Conservation (phyloP, 2,329 filamentous ascomycete species). For the Didymosphaeria variabile region DNA sequence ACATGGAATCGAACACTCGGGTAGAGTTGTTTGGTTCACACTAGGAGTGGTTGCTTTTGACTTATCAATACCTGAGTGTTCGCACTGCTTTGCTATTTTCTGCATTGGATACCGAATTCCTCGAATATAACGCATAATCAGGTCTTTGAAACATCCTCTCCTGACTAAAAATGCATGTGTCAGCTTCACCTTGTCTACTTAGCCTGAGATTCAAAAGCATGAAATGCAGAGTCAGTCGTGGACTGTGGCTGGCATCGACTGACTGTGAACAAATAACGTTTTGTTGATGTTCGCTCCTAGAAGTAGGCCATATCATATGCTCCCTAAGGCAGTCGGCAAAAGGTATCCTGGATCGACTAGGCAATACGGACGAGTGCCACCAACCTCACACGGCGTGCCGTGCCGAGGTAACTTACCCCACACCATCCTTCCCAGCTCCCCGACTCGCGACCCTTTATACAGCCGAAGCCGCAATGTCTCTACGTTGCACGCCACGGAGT, state of each 20-base stretch:
- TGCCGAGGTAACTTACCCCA: slow-evolving; percentile 14
- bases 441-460: slow-evolving; percentile 9
- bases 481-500: not conserved
- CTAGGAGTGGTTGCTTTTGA: not conserved
- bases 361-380: not conserved
- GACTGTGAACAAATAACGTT: no score
- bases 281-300: no score
- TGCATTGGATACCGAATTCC: not conserved
- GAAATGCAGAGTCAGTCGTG: not conserved
- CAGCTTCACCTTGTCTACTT: not conserved
- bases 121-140: not conserved
- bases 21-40: not conserved
- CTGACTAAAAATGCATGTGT: not conserved
- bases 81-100: slow-evolving; percentile 10
- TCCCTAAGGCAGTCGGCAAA: slow-evolving; percentile 6
- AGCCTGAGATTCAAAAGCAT: not conserved
- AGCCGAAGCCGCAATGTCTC: slow-evolving; percentile 7
- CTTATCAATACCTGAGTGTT: slow-evolving; percentile 8
- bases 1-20: not conserved
- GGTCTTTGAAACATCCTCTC: not conserved
- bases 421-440: slow-evolving; percentile 12
- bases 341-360: not conserved
- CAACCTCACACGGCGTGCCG: not conserved
- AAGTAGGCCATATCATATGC: slow-evolving; percentile 1
- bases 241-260: not conserved